Base-by-base conservation (phyloP, 805 yeast genomes). In the Yarrowia phangngaensis region DNA sequence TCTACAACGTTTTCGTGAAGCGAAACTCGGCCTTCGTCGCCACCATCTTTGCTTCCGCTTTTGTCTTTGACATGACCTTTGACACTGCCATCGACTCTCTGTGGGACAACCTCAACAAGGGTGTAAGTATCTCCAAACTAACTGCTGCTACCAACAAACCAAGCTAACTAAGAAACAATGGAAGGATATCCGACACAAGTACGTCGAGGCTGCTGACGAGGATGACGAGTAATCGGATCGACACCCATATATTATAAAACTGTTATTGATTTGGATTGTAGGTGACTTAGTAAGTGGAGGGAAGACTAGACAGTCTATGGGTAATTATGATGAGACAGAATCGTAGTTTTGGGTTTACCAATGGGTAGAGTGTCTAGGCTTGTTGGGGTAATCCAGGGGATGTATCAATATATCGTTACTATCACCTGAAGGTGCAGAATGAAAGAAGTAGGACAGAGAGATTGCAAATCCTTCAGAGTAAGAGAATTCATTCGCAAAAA, bases 1-100 rank as follows among this genome's bases (percentile, higher is more conserved):
- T 80, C 54, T 79, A 77, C 77, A 81, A 79, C 76, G 67, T 73
- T 27, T 60, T 83, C 51, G 81, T 85, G 77, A 86, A 86, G 78
- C 85, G 96, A 77, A 89, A 90, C 79, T 78, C 97, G 38, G 73
- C 83, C 55, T 86, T 76, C 69, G 95, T 89, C 54, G 85, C 86
- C 56, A 73, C 92, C 54, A 73, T 89, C 54, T 82, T 89, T 59
- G 82, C 79, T 43, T 79, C 84, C 60, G 88, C 97, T 38, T 89
- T 89, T 64, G 79, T 80, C 55, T 87, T 88, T 77, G 70, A 67
- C 56, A 58, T 65, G 63, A 65, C 54, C 32, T 67, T 65, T 62
- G 60, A 64, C 59, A 53, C 56, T 22, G 56, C 64, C 48, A 58
- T 64, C 32, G 66, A 67, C 58, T 57, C 55, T 36, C 53, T 57